These are phyloP conservation scores for Breynia disticha DNA, from an alignment of 441 rosid species.

Conservation along the genomic window DNA sequence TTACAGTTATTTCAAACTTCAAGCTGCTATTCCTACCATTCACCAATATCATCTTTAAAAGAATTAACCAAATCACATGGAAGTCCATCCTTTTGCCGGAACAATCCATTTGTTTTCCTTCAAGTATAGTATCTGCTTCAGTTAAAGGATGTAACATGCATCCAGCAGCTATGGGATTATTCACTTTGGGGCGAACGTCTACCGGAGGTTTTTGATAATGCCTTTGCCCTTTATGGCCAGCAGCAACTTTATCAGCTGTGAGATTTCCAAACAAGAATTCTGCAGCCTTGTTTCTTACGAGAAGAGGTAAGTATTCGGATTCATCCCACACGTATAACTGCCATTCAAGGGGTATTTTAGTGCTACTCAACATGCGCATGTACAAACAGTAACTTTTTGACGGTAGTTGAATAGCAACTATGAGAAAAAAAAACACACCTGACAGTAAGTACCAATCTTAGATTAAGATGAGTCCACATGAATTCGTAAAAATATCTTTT, in stretches of 20 bases:
- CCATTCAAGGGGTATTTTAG: slow-evolving; percentile 6
- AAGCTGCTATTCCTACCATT: slow-evolving; percentile 36
- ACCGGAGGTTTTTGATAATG: neutral
- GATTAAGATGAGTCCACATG: neutral
- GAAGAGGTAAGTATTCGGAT: slow-evolving; percentile 35
- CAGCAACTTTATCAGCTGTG: slow-evolving; percentile 37
- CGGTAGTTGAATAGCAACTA: no score
- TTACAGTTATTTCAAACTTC: slow-evolving; percentile 31
- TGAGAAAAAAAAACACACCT: neutral
- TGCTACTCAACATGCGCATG: slow-evolving; percentile 1
- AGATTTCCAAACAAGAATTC: slow-evolving; percentile 48
- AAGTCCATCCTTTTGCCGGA: slow-evolving; percentile 15
- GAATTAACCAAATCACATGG: slow-evolving; percentile 32
- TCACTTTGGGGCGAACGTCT: slow-evolving; percentile 5
- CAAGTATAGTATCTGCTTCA: slow-evolving; percentile 11
- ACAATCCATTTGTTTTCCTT: slow-evolving; percentile 8
- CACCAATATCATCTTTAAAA: slow-evolving; percentile 26
- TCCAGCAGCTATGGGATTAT: neutral
- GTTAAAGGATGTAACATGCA: slow-evolving; percentile 4
- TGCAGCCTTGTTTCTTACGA: slow-evolving; percentile 47
- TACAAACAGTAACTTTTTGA: neutral
- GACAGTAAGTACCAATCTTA: no score
- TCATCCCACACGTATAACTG: slow-evolving; percentile 61
- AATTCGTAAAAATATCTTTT: no score
- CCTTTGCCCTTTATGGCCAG: slow-evolving; percentile 11